These are phyloP conservation scores for Quercus bicolor DNA, from an alignment of 306 rosid genomes.

Conservation along the genomic window DNA sequence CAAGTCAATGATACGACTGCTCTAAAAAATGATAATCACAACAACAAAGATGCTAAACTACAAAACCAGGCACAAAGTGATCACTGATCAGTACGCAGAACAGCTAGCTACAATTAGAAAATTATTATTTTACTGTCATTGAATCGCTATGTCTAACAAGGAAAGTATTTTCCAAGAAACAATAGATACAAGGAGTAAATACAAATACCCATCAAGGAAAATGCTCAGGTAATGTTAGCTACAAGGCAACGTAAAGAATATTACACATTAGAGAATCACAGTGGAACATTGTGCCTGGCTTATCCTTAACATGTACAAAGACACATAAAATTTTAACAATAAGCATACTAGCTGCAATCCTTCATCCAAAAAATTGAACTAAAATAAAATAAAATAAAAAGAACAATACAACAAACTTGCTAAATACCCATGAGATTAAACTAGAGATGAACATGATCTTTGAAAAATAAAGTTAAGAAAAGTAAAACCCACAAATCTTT, in stretches of 20 bases:
- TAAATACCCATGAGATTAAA: neutral
- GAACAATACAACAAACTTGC: neutral
- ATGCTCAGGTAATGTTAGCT: conserved; percentile 3
- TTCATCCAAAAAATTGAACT: neutral
- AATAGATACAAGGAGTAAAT: neutral
- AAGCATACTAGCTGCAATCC: neutral
- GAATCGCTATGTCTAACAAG: neutral
- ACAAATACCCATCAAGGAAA: neutral
- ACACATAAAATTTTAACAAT: neutral
- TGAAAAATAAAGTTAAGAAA: neutral
- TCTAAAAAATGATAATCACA: neutral
- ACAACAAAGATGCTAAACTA: neutral
- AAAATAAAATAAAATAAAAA: neutral
- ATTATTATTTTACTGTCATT: neutral
- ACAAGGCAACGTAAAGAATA: conserved; percentile 6
- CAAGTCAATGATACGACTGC: neutral
- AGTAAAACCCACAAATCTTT: neutral
- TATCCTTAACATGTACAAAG: neutral
- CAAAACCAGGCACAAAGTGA: neutral
- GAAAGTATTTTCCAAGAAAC: neutral
- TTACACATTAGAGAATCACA: neutral
- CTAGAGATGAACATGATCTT: neutral
- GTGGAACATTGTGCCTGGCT: neutral
- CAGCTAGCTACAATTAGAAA: conserved; percentile 5
- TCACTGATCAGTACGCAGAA: neutral